Evolutionary conservation across 2,329 filamentous ascomycete species (phyloP).

Genomic region (Elsinoe australis): DNA sequence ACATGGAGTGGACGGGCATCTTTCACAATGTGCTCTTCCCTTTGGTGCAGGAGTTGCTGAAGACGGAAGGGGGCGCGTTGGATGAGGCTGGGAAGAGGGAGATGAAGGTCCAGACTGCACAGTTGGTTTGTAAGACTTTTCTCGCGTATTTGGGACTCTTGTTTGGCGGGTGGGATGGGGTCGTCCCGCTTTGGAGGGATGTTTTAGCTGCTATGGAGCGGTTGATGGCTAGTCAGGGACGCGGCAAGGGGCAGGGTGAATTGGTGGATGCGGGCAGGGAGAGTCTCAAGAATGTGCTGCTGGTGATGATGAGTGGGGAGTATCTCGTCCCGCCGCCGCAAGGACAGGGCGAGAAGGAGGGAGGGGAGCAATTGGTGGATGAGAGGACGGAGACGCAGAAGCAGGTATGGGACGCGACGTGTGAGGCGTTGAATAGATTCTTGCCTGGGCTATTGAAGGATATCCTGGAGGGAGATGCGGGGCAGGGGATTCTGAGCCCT

Average conservation of each 20-base stretch:
- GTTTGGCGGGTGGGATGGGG: constrained; percentile 75
- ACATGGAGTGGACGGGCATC: constrained; percentile 82
- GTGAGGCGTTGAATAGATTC: constrained; percentile 52
- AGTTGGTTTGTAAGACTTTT: constrained; percentile 89
- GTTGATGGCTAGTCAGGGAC: constrained; percentile 60
- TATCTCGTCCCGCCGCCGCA: constrained; percentile 62
- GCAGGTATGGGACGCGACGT: constrained; percentile 54
- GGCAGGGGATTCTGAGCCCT: constrained; percentile 19
- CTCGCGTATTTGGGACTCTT: constrained; percentile 82
- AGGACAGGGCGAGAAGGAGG: constrained; percentile 13
- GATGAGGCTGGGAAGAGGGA: constrained; percentile 93
- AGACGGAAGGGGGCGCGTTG: constrained; percentile 87
- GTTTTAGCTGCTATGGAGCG: constrained; percentile 94
- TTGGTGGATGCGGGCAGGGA: constrained; percentile 75
- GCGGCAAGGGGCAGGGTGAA: neutral
- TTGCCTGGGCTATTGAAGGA: constrained; percentile 52
- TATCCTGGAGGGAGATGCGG: constrained; percentile 47
- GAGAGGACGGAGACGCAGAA: constrained; percentile 38
- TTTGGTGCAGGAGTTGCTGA: constrained; percentile 75
- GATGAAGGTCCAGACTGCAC: constrained; percentile 84
- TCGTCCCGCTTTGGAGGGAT: constrained; percentile 84
- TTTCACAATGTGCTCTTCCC: constrained; percentile 93
- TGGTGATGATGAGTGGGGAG: constrained; percentile 89
- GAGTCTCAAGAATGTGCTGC: constrained; percentile 87
- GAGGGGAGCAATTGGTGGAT: constrained; percentile 34